Evolutionary conservation across 1,139 yeast species (phyloP).

Genomic region (Petasospora fabianii): DNA sequence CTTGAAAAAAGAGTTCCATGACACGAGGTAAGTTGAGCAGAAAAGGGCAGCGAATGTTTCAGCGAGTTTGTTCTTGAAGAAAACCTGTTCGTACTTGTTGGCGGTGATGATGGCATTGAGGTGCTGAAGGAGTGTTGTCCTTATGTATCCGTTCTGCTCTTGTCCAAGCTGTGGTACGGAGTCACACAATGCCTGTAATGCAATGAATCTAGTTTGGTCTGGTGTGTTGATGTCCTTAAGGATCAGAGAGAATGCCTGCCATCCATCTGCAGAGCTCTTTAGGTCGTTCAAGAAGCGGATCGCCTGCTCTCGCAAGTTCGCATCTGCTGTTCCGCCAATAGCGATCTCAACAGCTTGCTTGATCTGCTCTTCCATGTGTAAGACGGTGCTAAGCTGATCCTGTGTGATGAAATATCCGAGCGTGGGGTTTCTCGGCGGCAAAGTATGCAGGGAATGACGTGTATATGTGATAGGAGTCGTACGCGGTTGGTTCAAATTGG

Average conservation of each 20-base stretch:
- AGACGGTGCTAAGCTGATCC: not conserved
- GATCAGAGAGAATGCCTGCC: conserved; percentile 69
- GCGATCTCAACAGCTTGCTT: conserved; percentile 94
- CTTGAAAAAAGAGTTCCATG: conserved; percentile 63
- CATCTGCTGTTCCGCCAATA: conserved; percentile 71
- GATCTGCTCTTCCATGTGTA: conserved; percentile 49
- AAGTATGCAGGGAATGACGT: too few species aligned
- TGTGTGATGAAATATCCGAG: conserved; percentile 1
- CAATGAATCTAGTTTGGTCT: conserved; percentile 66
- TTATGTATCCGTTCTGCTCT: conserved; percentile 36
- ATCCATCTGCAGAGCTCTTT: conserved; percentile 74
- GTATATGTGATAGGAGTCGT: too few species aligned
- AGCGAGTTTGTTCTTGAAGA: conserved; percentile 74
- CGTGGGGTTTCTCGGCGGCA: too few species aligned
- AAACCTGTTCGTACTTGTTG: conserved; percentile 49
- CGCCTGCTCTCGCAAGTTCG: conserved; percentile 74
- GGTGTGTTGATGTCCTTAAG: conserved; percentile 42
- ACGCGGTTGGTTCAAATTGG: too few species aligned
- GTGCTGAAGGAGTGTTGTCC: conserved; percentile 41
- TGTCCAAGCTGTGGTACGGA: conserved; percentile 47
- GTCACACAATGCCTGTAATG: conserved; percentile 71
- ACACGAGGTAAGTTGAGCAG: conserved; percentile 55
- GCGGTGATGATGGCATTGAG: conserved; percentile 33
- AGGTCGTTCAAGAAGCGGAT: conserved; percentile 72
- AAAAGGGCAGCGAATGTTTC: conserved; percentile 71